Percentiles rank a stretch among this genome's conserved stretches.
These are phyloP conservation scores for Metschnikowia picachoensis DNA, from an alignment of 805 yeast genomes.

Conservation along the genomic window DNA sequence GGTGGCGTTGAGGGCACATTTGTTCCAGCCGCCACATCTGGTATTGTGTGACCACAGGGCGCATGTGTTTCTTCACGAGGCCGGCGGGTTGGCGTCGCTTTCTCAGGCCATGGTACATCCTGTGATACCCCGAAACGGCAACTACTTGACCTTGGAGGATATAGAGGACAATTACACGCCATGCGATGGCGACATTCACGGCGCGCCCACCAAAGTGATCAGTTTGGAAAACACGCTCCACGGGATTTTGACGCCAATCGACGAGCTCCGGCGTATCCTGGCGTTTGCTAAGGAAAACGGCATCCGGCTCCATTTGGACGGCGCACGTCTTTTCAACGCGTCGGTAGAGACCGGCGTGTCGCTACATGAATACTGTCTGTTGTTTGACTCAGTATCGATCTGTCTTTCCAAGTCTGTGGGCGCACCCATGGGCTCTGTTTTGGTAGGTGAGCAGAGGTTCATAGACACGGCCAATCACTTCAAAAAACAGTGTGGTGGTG, in stretches of 20 bases:
- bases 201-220: constrained; percentile 82
- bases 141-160: constrained; percentile 77
- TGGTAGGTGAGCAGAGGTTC: constrained; percentile 62
- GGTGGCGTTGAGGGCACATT: constrained; percentile 70
- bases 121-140: constrained; percentile 72
- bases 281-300: constrained; percentile 60
- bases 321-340: constrained; percentile 97
- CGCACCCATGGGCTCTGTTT: constrained; percentile 88
- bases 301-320: constrained; percentile 77
- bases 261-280: constrained; percentile 68
- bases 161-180: constrained; percentile 56
- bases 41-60: constrained; percentile 82
- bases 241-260: constrained; percentile 77
- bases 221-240: constrained; percentile 86
- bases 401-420: constrained; percentile 89
- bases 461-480: constrained; percentile 76
- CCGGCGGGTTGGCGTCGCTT: constrained; percentile 85
- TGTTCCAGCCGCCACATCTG: constrained; percentile 81
- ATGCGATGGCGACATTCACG: constrained; percentile 80
- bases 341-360: constrained; percentile 66
- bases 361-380: constrained; percentile 63
- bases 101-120: constrained; percentile 92
- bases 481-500: constrained; percentile 91
- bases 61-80: constrained; percentile 80
- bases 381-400: constrained; percentile 85